Evolutionary conservation across 2,329 filamentous ascomycete genomes (phyloP).

Genomic region (Claviceps sp.): DNA sequence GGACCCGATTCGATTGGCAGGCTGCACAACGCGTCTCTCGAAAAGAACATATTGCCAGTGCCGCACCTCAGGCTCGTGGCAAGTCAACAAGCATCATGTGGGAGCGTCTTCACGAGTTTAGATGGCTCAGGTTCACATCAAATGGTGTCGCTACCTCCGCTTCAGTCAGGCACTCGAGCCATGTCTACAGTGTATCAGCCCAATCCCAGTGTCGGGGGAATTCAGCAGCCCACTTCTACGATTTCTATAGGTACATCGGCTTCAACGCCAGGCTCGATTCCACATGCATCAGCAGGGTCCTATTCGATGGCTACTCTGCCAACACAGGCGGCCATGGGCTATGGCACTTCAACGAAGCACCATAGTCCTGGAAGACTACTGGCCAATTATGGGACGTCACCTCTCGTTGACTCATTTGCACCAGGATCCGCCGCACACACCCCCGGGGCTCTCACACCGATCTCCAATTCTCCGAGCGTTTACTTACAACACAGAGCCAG

Average conservation of each 20-base stretch:
- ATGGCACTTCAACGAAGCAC: conserved; percentile 39
- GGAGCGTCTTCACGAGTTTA: conserved; percentile 28
- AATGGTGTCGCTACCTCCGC: conserved; percentile 45
- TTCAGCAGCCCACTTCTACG: conserved; percentile 24
- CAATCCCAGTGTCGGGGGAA: conserved; percentile 23
- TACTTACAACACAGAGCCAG: conserved; percentile 82
- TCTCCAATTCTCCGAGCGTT: conserved; percentile 71
- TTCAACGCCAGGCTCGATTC: conserved; percentile 10
- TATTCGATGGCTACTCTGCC: conserved; percentile 11
- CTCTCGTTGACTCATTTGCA: conserved; percentile 48
- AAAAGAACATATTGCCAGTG: conserved; percentile 43
- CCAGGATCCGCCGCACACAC: conserved; percentile 41
- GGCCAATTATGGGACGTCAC: conserved; percentile 44
- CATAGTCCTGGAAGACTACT: conserved; percentile 37
- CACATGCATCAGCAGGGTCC: conserved; percentile 3
- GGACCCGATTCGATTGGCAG: conserved; percentile 9
- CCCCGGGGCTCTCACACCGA: conserved; percentile 45
- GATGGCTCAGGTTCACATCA: conserved; percentile 17
- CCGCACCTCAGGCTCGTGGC: conserved; percentile 59
- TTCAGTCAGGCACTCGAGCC: conserved; percentile 49
- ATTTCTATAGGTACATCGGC: conserved; percentile 13
- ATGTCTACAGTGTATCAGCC: conserved; percentile 67
- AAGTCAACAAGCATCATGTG: conserved; percentile 22
- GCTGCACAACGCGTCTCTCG: conserved; percentile 10
- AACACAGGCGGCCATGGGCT: conserved; percentile 23